phyloP scores from a whole-genome alignment of 2,329 filamentous ascomycete species.

The Diaporthe sp. region DNA sequence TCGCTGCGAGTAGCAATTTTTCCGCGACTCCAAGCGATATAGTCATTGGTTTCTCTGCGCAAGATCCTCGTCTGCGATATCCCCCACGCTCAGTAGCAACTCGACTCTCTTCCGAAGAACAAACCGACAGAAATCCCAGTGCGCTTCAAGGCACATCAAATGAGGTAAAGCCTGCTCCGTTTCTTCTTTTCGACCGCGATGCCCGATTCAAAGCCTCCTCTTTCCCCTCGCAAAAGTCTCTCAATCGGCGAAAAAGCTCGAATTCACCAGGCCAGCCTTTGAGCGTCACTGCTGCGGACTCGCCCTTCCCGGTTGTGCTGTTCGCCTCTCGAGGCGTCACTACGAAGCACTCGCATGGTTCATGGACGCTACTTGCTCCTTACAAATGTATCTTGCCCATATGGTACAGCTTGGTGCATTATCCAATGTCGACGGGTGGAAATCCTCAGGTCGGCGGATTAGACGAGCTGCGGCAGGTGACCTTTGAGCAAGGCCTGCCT shows the following conservation, averaged over 20 bases:
- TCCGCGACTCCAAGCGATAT: conserved; percentile 77
- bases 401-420: conserved; percentile 90
- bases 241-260: conserved; percentile 80
- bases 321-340: conserved; percentile 66
- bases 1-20: conserved; percentile 74
- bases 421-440: conserved; percentile 81
- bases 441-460: conserved; percentile 88
- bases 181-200: conserved; percentile 77
- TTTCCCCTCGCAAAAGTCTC: conserved; percentile 80
- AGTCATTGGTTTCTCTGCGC: conserved; percentile 78
- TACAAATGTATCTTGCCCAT: conserved; percentile 90
- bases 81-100: conserved; percentile 72
- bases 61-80: conserved; percentile 85
- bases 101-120: conserved; percentile 43
- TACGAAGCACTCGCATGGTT: conserved; percentile 65
- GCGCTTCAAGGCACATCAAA: conserved; percentile 47
- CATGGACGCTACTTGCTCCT: conserved; percentile 87
- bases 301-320: conserved; percentile 81
- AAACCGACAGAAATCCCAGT: neutral
- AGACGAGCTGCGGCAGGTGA: conserved; percentile 81
- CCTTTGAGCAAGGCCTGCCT: conserved; percentile 81
- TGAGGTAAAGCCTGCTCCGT: conserved; percentile 43
- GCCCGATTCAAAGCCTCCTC: conserved; percentile 74
- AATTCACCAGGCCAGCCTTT: conserved; percentile 74
- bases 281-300: conserved; percentile 70